phyloP scores from a whole-genome alignment of 768 basidiomycete genomes.

The Leccinum truebloodii region DNA sequence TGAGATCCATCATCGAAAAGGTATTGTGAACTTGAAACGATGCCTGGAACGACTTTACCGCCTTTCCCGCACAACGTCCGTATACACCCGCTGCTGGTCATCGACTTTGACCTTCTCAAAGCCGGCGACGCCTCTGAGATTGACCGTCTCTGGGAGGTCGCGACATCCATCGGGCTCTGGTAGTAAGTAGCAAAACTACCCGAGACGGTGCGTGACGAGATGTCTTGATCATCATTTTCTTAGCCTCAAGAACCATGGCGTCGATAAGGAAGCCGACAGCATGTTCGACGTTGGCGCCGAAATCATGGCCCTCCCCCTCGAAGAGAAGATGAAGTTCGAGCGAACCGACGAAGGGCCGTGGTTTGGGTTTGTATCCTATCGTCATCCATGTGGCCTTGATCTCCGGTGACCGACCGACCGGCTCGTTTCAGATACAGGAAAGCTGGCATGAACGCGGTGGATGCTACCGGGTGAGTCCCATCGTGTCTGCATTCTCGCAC shows the following conservation, averaged over 20 bases:
- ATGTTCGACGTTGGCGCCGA: constrained; percentile 47
- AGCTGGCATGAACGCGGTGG: not conserved
- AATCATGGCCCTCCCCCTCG: constrained; percentile 41
- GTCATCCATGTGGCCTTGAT: not conserved
- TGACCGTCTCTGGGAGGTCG: constrained; percentile 46
- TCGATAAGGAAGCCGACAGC: constrained; percentile 34
- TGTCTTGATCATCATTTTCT: not conserved
- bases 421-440: not conserved
- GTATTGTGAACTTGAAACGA: constrained; percentile 10
- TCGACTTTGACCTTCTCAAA: constrained; percentile 44
- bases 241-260: constrained; percentile 47
- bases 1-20: not conserved
- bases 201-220: not conserved
- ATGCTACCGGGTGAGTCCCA: not conserved
- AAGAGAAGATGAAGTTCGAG: constrained; percentile 45
- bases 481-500: not conserved
- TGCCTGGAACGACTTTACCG: constrained; percentile 37
- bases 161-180: constrained; percentile 53
- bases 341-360: constrained; percentile 10
- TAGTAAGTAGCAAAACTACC: constrained; percentile 40
- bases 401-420: not conserved
- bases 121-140: constrained; percentile 39
- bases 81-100: constrained; percentile 45
- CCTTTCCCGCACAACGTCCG: constrained; percentile 47
- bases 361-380: not conserved